Evolutionary conservation across 192 early-diverging fungal genomes (phyloP).

Genomic region (Cladochytrium replicatum): DNA sequence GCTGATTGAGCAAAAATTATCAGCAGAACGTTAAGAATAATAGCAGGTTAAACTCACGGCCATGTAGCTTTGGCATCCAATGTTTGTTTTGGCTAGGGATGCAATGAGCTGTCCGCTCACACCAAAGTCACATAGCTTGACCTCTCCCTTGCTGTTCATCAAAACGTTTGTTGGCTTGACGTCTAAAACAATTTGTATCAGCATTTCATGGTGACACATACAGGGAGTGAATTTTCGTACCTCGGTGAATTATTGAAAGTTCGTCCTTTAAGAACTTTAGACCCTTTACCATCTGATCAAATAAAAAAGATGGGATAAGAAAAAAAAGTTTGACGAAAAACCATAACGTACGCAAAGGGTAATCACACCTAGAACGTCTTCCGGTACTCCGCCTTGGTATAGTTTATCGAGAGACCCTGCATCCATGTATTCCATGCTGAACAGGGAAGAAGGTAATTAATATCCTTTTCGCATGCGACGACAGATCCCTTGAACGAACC

Average conservation of each 20-base stretch:
- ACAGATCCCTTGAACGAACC: constrained; percentile 16
- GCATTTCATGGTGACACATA: too few relatives aligned
- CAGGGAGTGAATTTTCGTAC: too few relatives aligned
- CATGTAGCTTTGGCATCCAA: constrained; percentile 96
- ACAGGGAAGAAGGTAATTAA: constrained; percentile 4
- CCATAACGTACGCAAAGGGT: constrained; percentile 52
- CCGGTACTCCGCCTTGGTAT: constrained; percentile 73
- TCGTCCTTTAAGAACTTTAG: constrained; percentile 79
- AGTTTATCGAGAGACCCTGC: constrained; percentile 80
- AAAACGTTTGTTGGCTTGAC: constrained; percentile 94
- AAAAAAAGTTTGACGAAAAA: too few relatives aligned
- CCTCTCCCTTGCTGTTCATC: constrained; percentile 72
- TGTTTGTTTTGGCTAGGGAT: constrained; percentile 85
- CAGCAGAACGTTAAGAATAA: constrained; percentile 2
- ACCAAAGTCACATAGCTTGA: constrained; percentile 96
- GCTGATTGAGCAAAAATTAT: too few relatives aligned
- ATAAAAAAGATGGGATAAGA: neutral
- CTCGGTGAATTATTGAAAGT: constrained; percentile 83
- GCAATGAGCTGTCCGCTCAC: constrained; percentile 76
- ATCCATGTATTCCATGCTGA: constrained; percentile 94
- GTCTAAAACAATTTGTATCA: constrained; percentile 49
- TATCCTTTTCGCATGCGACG: too few relatives aligned
- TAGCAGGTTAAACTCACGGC: constrained; percentile 42
- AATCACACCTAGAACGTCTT: constrained; percentile 69
- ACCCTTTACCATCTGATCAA: constrained; percentile 62